phyloP scores from a whole-genome alignment of 352 stramenopile genomes.

The Thalassiosira hispida region DNA sequence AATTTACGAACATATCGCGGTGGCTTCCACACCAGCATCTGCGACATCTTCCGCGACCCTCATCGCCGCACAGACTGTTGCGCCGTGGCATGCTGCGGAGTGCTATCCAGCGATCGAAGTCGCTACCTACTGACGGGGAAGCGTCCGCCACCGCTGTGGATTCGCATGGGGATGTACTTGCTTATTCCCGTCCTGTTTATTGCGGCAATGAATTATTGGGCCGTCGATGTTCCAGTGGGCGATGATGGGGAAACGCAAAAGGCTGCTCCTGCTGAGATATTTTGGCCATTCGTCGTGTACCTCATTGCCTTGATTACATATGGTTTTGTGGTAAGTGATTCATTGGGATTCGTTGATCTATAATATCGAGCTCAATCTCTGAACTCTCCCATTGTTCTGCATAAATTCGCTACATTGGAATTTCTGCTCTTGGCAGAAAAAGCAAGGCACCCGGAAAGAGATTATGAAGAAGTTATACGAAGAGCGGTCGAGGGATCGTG shows the following conservation, averaged over 20 bases:
- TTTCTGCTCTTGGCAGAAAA: constrained; percentile 14
- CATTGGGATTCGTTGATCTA: too few species aligned
- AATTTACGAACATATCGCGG: constrained; percentile 34
- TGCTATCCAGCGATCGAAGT: constrained; percentile 48
- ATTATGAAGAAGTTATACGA: constrained; percentile 57
- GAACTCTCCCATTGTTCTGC: too few species aligned
- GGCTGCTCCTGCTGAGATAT: constrained; percentile 16
- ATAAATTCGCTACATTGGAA: too few species aligned
- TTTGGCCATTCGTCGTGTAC: constrained; percentile 26
- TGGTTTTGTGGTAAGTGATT: constrained; percentile 23
- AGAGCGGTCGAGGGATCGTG: constrained; percentile 24
- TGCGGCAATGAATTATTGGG: constrained; percentile 49
- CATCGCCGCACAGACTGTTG: constrained; percentile 51
- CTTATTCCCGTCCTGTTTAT: constrained; percentile 46
- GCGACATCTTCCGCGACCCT: constrained; percentile 50
- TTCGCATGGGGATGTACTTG: constrained; percentile 42
- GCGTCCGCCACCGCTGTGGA: constrained; percentile 50
- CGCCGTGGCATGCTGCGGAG: constrained; percentile 53
- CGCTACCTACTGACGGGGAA: constrained; percentile 48
- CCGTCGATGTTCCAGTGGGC: constrained; percentile 33
- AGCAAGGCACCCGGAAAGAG: constrained; percentile 21
- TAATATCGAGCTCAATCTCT: background rate
- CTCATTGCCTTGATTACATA: constrained; percentile 19
- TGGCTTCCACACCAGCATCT: constrained; percentile 52
- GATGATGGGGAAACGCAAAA: constrained; percentile 30